Conservation (phyloP, 225 moss, liverwort and hornwort genomes). For the Sphagnum contortum region DNA sequence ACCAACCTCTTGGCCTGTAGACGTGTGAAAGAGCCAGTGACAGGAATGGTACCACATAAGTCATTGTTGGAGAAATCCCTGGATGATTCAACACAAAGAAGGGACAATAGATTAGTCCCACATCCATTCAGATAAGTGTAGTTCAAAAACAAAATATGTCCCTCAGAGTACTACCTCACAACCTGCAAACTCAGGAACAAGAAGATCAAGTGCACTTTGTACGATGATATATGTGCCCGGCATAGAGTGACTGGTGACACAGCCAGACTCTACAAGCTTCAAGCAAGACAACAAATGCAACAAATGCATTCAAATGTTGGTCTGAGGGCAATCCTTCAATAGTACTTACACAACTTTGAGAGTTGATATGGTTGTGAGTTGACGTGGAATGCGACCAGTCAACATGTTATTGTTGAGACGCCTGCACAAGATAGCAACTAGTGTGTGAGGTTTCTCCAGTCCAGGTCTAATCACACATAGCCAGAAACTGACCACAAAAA, state of each 20-base stretch:
- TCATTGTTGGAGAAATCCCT: conserved; percentile 48
- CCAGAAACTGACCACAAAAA: not conserved
- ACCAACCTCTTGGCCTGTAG: conserved; percentile 41
- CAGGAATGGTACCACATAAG: conserved; percentile 52
- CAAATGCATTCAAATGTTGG: no score
- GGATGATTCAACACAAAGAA: conserved; percentile 1
- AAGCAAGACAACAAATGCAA: no score
- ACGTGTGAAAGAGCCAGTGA: conserved; percentile 41
- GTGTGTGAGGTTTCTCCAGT: not conserved
- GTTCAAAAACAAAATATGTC: no score
- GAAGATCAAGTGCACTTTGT: no score
- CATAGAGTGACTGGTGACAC: no score
- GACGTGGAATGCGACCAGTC: conserved; percentile 52
- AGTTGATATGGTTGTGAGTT: conserved; percentile 33
- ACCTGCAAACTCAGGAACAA: no score
- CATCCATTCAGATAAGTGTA: no score
- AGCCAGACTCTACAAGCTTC: no score
- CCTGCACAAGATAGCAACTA: conserved; percentile 4
- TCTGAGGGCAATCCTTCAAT: no score
- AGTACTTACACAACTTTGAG: conserved; percentile 50
- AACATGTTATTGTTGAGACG: conserved; percentile 44
- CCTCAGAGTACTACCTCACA: no score
- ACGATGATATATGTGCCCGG: no score
- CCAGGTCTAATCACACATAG: not conserved
- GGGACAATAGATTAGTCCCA: no score